A percentile compares a stretch with the other conserved stretches of the same genome.
phyloP scores from a whole-genome alignment of 495 filamentous ascomycete genomes.

The Neurospora sublineolata region DNA sequence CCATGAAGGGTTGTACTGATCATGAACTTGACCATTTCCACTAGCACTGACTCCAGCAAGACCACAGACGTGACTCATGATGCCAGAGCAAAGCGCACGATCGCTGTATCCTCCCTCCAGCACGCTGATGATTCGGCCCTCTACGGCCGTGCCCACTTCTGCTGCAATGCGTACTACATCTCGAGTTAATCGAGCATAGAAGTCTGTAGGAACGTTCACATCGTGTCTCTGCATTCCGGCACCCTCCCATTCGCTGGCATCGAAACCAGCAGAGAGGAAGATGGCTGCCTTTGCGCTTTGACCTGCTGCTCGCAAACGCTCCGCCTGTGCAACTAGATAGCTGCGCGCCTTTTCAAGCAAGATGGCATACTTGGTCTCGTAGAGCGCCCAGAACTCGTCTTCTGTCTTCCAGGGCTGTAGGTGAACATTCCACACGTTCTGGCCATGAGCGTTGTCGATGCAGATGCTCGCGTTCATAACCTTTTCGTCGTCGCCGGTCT shows the following conservation, averaged over 20 bases:
- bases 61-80: slow-evolving; percentile 78
- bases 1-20: slow-evolving; percentile 58
- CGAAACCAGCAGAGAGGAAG: slow-evolving; percentile 91
- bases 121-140: slow-evolving; percentile 81
- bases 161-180: slow-evolving; percentile 74
- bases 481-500: slow-evolving; percentile 78
- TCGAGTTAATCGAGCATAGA: slow-evolving; percentile 80
- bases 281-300: slow-evolving; percentile 66
- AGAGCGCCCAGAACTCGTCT: slow-evolving; percentile 78
- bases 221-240: slow-evolving; percentile 86
- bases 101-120: slow-evolving; percentile 95
- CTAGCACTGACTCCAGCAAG: slow-evolving; percentile 36
- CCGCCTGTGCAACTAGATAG: slow-evolving; percentile 59
- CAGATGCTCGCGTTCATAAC: slow-evolving; percentile 85
- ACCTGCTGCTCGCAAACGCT: slow-evolving; percentile 41
- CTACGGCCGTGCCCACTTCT: slow-evolving; percentile 64
- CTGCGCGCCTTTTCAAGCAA: slow-evolving; percentile 69
- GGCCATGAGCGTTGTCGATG: slow-evolving; percentile 81
- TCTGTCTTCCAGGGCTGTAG: slow-evolving; percentile 73
- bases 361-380: slow-evolving; percentile 60
- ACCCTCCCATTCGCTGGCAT: slow-evolving; percentile 92
- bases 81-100: slow-evolving; percentile 73
- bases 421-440: slow-evolving; percentile 95
- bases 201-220: slow-evolving; percentile 90
- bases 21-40: background rate